Base-by-base conservation (phyloP, 148 eudicot genomes). In the Chenopodium album region DNA sequence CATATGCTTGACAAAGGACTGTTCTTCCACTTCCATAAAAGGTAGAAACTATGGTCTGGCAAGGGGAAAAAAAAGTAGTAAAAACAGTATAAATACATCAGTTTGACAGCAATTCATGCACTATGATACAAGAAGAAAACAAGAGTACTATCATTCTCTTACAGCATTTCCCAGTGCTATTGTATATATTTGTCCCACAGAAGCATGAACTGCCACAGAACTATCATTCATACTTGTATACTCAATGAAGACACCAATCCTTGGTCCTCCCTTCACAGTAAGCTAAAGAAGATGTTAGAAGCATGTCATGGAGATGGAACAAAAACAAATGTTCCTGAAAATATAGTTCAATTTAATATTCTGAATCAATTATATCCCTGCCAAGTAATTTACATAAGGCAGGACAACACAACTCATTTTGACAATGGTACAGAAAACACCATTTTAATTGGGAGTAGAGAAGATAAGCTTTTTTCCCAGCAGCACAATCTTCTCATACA, bases 261-360 rank as follows among this genome's bases (percentile, higher is more conserved):
- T 87, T 54, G 98, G 98, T 67, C 98, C 98, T 85, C 98, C 98
- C 82, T 83, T 87, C 64, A 93, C 87, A 78, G 90, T 81, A 81
- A 94, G 83, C 93, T 91, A 83, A 64, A 78, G 16, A 81, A 83
- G 66, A 71, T 78, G 56, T 83, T 70, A 78, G 75, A 76, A 75
- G 14, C 4, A 31, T 59, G 23, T 72, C 60, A 11, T 64, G 16
- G n/a, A 74, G 11, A 47, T 16, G 20, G 48, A 47, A n/a, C 34
- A 2, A 50, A 74, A 46, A 37, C 9, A 31, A 62, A 80, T 28
- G 37, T 34, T 29, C 76, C 26, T 22, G 50, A 32, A 14, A 19
- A 83, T 9, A 50, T 9, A 50, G 2, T 50, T 50, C 37, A 34
- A 34, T 34, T 34, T 34, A 34, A 34, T 34, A 34, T 34, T 34